Percentiles rank a stretch among this genome's conserved stretches.
Conservation (phyloP, 2,329 filamentous ascomycete species). For the Sclerotinia glacialis region DNA sequence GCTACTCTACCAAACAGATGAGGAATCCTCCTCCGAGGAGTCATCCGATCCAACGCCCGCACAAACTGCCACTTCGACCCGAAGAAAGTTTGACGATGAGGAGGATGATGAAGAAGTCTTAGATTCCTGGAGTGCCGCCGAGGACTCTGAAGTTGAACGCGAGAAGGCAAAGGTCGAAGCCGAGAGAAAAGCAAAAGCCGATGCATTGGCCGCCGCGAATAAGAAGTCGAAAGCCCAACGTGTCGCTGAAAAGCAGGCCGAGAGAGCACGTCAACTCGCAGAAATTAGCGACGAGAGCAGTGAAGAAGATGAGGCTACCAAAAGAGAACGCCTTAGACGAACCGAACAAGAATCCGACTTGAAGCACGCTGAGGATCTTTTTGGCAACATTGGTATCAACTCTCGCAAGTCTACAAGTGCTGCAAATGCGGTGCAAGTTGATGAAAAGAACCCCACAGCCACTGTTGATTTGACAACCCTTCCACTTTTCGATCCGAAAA, state of each 20-base stretch:
- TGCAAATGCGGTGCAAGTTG: conserved; percentile 64
- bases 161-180: conserved; percentile 88
- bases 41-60: conserved; percentile 51
- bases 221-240: conserved; percentile 89
- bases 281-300: conserved; percentile 57
- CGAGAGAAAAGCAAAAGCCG: conserved; percentile 84
- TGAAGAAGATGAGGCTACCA: conserved; percentile 69
- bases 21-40: conserved; percentile 33
- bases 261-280: conserved; percentile 51
- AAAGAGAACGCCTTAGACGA: conserved; percentile 69
- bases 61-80: conserved; percentile 34
- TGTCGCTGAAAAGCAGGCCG: conserved; percentile 73
- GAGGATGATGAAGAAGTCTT: conserved; percentile 74
- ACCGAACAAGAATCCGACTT: conserved; percentile 88
- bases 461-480: conserved; percentile 78
- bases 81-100: conserved; percentile 84
- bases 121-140: conserved; percentile 94
- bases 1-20: conserved; percentile 38
- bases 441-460: conserved; percentile 70
- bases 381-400: conserved; percentile 68
- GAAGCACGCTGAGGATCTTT: conserved; percentile 85
- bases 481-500: conserved; percentile 82
- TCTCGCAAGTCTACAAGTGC: conserved; percentile 67
- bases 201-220: conserved; percentile 80
- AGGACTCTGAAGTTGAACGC: conserved; percentile 94